phyloP scores from a whole-genome alignment of 2,329 filamentous ascomycete species.

The Fusarium irregulare region DNA sequence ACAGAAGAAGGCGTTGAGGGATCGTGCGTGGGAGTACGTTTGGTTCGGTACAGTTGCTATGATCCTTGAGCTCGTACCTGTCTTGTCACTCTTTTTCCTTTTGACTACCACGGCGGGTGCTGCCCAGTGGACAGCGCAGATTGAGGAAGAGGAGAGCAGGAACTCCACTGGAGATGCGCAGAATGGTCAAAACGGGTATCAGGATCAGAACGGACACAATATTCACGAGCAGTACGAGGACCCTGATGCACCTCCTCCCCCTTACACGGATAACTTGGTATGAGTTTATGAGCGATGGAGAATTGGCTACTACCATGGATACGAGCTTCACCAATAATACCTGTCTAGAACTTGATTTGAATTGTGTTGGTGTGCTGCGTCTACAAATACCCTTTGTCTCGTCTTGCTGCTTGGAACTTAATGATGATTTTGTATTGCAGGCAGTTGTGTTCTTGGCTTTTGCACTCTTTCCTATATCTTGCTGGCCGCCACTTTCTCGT shows the following conservation, averaged over 20 bases:
- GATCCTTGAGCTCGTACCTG: conserved; percentile 85
- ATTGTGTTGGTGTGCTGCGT: no score
- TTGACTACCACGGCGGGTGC: conserved; percentile 87
- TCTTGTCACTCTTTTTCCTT: conserved; percentile 93
- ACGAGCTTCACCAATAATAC: neutral
- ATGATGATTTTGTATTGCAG: neutral
- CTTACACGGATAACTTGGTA: conserved; percentile 47
- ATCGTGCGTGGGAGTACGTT: conserved; percentile 82
- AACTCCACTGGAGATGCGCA: conserved; percentile 26
- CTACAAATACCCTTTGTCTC: neutral
- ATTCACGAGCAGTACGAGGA: conserved; percentile 27
- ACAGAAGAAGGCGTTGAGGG: conserved; percentile 74
- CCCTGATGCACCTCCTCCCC: conserved; percentile 43
- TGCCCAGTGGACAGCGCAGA: conserved; percentile 84
- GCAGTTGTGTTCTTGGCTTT: neutral
- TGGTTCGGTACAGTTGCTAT: conserved; percentile 93
- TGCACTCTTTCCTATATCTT: no score
- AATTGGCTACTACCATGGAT: neutral
- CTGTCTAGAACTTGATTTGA: neutral
- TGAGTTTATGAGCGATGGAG: conserved; percentile 10
- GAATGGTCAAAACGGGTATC: conserved; percentile 6
- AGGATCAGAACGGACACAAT: conserved; percentile 6
- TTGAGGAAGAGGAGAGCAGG: conserved; percentile 72
- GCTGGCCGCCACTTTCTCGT: no score
- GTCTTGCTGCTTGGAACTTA: no score